Conservation (phyloP, 2,329 filamentous ascomycete species). For the Tolypocladium capitatum region DNA sequence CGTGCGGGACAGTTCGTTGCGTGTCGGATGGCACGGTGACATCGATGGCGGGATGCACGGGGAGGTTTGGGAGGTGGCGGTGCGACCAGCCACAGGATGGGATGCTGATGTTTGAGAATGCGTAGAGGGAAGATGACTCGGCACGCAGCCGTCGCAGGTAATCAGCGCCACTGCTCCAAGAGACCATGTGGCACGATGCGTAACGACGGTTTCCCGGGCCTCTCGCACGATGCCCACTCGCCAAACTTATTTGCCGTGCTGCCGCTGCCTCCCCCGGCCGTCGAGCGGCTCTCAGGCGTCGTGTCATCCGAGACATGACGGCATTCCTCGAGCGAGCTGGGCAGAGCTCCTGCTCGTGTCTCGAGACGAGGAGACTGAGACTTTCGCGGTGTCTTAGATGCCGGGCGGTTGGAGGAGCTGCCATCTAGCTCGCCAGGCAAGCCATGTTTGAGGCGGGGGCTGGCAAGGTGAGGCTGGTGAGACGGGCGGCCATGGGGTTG, state of each 20-base stretch:
- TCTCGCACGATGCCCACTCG: background rate
- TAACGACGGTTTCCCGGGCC: background rate
- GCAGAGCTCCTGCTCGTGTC: background rate
- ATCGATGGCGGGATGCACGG: too few species aligned
- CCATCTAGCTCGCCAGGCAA: background rate
- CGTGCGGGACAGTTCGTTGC: background rate
- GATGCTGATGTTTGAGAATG: background rate
- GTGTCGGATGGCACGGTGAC: background rate
- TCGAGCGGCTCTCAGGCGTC: background rate
- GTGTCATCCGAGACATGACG: background rate
- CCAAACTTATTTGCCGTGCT: background rate
- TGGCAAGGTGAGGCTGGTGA: background rate
- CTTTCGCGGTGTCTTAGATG: background rate
- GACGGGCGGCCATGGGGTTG: background rate
- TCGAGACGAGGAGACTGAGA: background rate
- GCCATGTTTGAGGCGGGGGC: background rate
- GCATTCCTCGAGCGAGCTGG: background rate
- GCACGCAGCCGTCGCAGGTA: too few species aligned
- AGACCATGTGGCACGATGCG: too few species aligned
- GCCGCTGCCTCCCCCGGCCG: background rate
- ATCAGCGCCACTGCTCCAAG: too few species aligned
- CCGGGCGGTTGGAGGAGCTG: background rate
- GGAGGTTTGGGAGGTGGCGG: too few species aligned
- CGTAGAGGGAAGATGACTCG: background rate
- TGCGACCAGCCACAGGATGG: background rate